Base-by-base conservation (phyloP, 371 early-diverging fungal genomes). In the Circinella minor region DNA sequence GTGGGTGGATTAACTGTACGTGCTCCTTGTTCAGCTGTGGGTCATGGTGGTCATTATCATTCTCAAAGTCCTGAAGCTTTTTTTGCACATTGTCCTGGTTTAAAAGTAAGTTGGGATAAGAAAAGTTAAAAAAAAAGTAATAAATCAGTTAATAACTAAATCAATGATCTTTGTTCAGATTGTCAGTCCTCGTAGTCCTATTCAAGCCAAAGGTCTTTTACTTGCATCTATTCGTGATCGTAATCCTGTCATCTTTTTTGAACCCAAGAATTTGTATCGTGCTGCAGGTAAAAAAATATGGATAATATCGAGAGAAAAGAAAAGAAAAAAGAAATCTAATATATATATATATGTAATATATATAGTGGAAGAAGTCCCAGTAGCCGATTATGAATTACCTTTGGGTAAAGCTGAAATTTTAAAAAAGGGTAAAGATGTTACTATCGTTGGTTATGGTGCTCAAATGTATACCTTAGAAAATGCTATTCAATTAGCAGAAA, bases 41-140 rank as follows among this genome's bases (percentile, higher is more conserved):
- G 99, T 2, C 99, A 99, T 77, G 99, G 99, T 72, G 99, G 91
- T 18, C 95, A 91, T 72, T 99, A 99, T 79, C 99, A 99, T 76
- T 95, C 95, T 17, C 99, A 99, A 80, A 89, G 88, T 55, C 98
- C 98, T 36, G 99, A 99, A 82, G 96, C 96, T 6, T 94, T 92
- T 79, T 99, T 99, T 81, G 92, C 96, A 4, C 99, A 99, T 76
- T 91, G 95, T 54, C 96, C 98, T 39, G 99, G 99, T 60, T 76
- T 99, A 36, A 98, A 96, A 84, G 86, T 83, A 80, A 63, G 10
- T 18, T 55, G 9, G 39, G 11, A 60, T 27, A 49, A 10, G 14
- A 6, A 1, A 57, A 4, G 34, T 27, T 27, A 17, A 38, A 39
- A 10, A 55, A 46, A 55, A 61, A 54, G 63, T 36, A 54, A 38